Evolutionary conservation across 805 yeast genomes (phyloP).

Genomic region (Starmerella etchellsii): DNA sequence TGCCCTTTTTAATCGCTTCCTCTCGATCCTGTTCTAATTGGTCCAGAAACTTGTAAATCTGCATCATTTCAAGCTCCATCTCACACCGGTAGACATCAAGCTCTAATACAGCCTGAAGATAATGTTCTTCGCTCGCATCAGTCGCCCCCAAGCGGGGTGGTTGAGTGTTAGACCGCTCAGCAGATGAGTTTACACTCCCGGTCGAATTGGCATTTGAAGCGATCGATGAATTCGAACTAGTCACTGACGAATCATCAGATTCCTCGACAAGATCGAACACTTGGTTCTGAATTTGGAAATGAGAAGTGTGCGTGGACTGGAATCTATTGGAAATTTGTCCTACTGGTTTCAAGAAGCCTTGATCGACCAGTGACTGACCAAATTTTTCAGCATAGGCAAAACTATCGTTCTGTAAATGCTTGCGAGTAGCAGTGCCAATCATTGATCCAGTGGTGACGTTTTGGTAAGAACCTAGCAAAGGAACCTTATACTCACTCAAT

Average conservation of each 20-base stretch:
- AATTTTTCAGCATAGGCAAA: slow-evolving; percentile 54
- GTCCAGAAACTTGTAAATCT: slow-evolving; percentile 56
- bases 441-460: slow-evolving; percentile 50
- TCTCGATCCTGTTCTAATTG: slow-evolving; percentile 61
- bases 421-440: slow-evolving; percentile 47
- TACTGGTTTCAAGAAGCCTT: slow-evolving; percentile 48
- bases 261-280: slow-evolving; percentile 9
- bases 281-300: slow-evolving; percentile 47
- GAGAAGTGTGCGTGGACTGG: slow-evolving; percentile 54
- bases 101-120: slow-evolving; percentile 39
- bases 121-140: slow-evolving; percentile 27
- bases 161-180: neutral
- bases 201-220: neutral
- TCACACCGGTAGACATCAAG: slow-evolving; percentile 55
- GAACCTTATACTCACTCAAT: slow-evolving; percentile 42
- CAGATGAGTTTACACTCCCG: neutral
- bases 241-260: neutral
- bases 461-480: slow-evolving; percentile 55
- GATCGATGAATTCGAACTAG: neutral
- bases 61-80: slow-evolving; percentile 52
- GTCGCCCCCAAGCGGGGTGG: slow-evolving; percentile 1
- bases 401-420: slow-evolving; percentile 36
- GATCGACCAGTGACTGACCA: slow-evolving; percentile 58
- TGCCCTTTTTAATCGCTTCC: slow-evolving; percentile 51
- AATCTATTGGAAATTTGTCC: slow-evolving; percentile 41